Conservation (phyloP, 2,329 filamentous ascomycete species). For the Fusarium sambucinum region DNA sequence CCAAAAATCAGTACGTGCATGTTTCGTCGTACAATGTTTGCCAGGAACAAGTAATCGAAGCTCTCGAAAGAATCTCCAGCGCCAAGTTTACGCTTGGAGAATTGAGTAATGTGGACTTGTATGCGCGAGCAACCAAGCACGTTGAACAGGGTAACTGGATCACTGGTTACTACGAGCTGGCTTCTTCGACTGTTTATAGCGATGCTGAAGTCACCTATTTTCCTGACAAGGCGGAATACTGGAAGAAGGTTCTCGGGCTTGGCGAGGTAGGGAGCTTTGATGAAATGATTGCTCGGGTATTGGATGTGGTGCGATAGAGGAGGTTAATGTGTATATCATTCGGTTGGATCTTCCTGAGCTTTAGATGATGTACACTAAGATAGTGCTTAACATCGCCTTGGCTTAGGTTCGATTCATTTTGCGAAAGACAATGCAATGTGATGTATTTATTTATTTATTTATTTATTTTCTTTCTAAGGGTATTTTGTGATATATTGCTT, state of each 20-base stretch:
- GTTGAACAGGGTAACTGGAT: slow-evolving; percentile 10
- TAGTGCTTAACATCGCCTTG: neutral
- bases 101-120: slow-evolving; percentile 4
- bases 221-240: slow-evolving; percentile 3
- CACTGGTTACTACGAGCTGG: slow-evolving; percentile 18
- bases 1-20: slow-evolving; percentile 6
- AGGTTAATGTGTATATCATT: neutral
- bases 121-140: neutral
- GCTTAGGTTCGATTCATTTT: neutral
- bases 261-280: slow-evolving; percentile 5
- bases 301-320: neutral
- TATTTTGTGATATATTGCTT: slow-evolving; percentile 1
- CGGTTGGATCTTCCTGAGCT: neutral
- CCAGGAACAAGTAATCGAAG: slow-evolving; percentile 6
- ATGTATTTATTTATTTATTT: too few species aligned
- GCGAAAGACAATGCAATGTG: neutral
- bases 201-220: slow-evolving; percentile 8
- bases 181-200: slow-evolving; percentile 9
- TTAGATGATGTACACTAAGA: neutral
- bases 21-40: neutral
- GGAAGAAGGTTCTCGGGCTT: neutral
- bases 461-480: neutral
- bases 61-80: neutral
- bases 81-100: neutral
- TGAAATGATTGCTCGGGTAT: slow-evolving; percentile 9